Evolutionary conservation across 1,284 basidiomycete genomes (phyloP), one percentile per base, ranked within the genome.

Genomic region (Coniferiporia sulphurascens): DNA sequence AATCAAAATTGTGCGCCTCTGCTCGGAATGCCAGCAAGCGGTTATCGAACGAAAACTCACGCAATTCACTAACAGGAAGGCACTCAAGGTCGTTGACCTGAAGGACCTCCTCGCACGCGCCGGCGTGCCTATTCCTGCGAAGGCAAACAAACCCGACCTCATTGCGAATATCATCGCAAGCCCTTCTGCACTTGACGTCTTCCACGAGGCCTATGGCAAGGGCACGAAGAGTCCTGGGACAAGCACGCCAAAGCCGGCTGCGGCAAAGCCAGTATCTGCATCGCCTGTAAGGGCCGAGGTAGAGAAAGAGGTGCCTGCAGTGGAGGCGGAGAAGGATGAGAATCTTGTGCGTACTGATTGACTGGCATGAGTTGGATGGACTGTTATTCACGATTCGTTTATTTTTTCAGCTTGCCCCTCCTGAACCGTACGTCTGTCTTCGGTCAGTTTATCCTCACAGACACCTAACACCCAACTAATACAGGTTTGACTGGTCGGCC

Each of bases 71-170:
- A 15, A 15, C 67, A 78, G 77, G 21, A 85, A 85, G 73, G 70
- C 82, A 1, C 82, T 89, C 74, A 89, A 87, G 71, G 86, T 89
- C 69, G 78, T 79, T 38, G 87, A 89, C 63, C 83, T 89, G 70
- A 85, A 77, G 66, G 78, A 81, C 56, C 78, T 89, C 64, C 80
- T 88, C 65, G 55, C 76, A 53, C 76, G 76, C 51, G 85, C 84
- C 34, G 63, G 69, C 45, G 72, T 82, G 55, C 41, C 78, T 10
- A 69, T 77, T 48, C 77, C 80, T 0, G 74, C 79, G 65, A 86
- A 82, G 65, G 77, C 80, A 5, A 86, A 80, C 69, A 90, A 89
- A 71, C 70, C 74, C 0, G 87, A 89, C 66, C 83, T 90, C 66
- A 79, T 89, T 62, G 70, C 80, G 41, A 81, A 79, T 64, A 83